These are phyloP conservation scores for Podospora pseudocomata DNA, from an alignment of 495 filamentous ascomycete species.

Conservation along the genomic window DNA sequence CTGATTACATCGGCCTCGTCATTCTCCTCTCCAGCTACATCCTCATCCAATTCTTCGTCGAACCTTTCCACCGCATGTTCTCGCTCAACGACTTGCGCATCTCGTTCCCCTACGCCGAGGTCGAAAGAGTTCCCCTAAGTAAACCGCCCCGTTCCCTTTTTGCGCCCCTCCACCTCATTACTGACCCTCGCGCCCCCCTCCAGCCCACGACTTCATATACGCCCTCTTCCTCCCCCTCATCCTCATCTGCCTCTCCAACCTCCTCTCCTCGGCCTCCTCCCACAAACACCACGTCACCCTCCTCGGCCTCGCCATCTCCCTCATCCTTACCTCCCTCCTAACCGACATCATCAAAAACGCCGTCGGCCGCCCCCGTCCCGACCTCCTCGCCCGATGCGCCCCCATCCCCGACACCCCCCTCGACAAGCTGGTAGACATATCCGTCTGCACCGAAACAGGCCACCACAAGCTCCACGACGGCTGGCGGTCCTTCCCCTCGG, in stretches of 20 bases:
- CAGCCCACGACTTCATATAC: slow-evolving; percentile 73
- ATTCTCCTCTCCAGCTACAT: slow-evolving; percentile 64
- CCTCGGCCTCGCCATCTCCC: slow-evolving; percentile 70
- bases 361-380: slow-evolving; percentile 84
- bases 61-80: slow-evolving; percentile 87
- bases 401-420: slow-evolving; percentile 61
- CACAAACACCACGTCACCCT: slow-evolving; percentile 87
- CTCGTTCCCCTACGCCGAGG: slow-evolving; percentile 77
- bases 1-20: slow-evolving; percentile 79
- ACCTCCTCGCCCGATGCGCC: slow-evolving; percentile 84
- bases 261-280: slow-evolving; percentile 52
- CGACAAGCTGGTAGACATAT: slow-evolving; percentile 65
- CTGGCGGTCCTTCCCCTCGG: slow-evolving; percentile 88
- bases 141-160: slow-evolving; percentile 30
- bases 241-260: slow-evolving; percentile 59
- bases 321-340: slow-evolving; percentile 75
- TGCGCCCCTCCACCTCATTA: neutral
- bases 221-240: slow-evolving; percentile 66
- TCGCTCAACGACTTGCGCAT: slow-evolving; percentile 77
- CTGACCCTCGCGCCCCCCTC: neutral
- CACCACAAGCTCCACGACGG: slow-evolving; percentile 83
- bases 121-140: slow-evolving; percentile 81
- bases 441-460: slow-evolving; percentile 75
- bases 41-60: slow-evolving; percentile 66
- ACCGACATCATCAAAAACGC: slow-evolving; percentile 92